phyloP scores from a whole-genome alignment of 495 filamentous ascomycete genomes.

The Penicillium angulare region DNA sequence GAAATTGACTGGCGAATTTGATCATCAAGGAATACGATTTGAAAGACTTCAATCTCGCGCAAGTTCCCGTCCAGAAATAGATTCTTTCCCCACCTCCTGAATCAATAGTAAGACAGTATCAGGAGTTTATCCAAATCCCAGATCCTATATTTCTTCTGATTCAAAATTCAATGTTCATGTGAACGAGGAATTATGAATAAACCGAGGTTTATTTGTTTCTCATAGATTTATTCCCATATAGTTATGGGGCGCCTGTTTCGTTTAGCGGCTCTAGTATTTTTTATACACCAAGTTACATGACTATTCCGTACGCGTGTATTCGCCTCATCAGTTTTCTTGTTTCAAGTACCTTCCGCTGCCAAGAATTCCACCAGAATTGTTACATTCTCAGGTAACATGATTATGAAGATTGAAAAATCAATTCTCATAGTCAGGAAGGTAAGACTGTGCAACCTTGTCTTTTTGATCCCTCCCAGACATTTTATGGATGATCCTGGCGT shows the following conservation, averaged over 20 bases:
- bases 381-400: constrained; percentile 20
- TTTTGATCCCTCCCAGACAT: constrained; percentile 11
- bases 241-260: constrained; percentile 6
- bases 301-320: constrained; percentile 8
- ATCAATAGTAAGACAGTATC: too few species aligned
- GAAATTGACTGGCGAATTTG: too few species aligned
- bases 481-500: constrained; percentile 14
- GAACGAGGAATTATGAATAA: too few species aligned
- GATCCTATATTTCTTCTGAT: too few species aligned
- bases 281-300: constrained; percentile 14
- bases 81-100: too few species aligned
- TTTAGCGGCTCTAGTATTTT: constrained; percentile 11
- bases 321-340: constrained; percentile 6
- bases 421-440: neutral
- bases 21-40: too few species aligned
- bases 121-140: too few species aligned
- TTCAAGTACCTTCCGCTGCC: constrained; percentile 17
- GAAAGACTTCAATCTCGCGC: too few species aligned
- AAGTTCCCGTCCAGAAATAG: too few species aligned
- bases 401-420: constrained; percentile 14
- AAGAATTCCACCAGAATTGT: constrained; percentile 23
- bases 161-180: too few species aligned
- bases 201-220: too few species aligned
- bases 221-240: too few species aligned
- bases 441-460: constrained; percentile 5